Conservation (phyloP, 768 basidiomycete species). For the Lactarius hatsudake region DNA sequence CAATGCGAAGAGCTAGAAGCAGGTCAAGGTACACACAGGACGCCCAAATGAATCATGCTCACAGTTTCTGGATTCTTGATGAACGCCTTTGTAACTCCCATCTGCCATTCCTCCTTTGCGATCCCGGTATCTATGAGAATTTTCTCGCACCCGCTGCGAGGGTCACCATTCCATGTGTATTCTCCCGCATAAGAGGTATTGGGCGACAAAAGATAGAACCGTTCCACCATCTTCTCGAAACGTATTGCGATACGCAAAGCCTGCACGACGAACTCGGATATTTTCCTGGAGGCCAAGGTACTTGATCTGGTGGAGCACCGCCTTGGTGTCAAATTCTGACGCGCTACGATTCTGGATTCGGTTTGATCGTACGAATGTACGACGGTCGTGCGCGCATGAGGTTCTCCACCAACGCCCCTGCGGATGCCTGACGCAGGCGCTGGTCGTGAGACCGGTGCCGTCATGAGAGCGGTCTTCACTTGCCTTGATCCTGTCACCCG, state of each 20-base stretch:
- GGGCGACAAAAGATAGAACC: constrained; percentile 94
- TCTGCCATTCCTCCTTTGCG: constrained; percentile 97
- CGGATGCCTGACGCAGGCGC: constrained; percentile 60
- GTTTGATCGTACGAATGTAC: constrained; percentile 99
- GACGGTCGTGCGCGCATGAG: constrained; percentile 96
- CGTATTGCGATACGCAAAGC: constrained; percentile 97
- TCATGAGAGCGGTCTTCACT: constrained; percentile 16
- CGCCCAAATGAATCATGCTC: constrained; percentile 30
- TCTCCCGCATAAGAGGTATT: constrained; percentile 98
- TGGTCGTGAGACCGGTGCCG: constrained; percentile 3
- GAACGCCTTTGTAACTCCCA: constrained; percentile 98
- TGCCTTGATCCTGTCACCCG: constrained; percentile 96
- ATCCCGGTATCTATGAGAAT: constrained; percentile 96
- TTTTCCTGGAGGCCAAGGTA: constrained; percentile 99
- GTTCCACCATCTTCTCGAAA: constrained; percentile 99
- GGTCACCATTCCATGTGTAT: constrained; percentile 92
- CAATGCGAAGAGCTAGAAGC: constrained; percentile 81
- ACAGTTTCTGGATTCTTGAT: constrained; percentile 99
- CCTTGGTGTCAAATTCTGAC: constrained; percentile 90
- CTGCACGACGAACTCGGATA: constrained; percentile 93
- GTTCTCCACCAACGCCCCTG: constrained; percentile 93
- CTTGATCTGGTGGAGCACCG: constrained; percentile 97
- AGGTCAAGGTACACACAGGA: constrained; percentile 8
- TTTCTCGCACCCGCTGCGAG: constrained; percentile 86
- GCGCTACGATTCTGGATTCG: constrained; percentile 94